Percentiles rank a stretch among this genome's conserved stretches.
phyloP scores from a whole-genome alignment of 352 stramenopile species.

The Phytophthora fragariaefolia region DNA sequence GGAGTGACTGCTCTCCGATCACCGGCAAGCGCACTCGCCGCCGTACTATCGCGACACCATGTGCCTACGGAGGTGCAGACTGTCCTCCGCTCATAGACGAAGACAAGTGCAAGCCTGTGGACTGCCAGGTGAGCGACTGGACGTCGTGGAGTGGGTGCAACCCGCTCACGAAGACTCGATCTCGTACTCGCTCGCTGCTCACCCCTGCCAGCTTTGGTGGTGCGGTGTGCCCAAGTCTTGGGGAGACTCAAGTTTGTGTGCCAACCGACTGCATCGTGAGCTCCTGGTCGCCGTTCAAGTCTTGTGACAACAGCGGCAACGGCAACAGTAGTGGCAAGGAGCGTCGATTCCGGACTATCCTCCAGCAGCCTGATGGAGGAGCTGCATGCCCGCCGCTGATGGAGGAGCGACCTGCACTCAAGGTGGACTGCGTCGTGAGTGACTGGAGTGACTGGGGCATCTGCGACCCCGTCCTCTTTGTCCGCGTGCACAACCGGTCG shows the following conservation, averaged over 20 bases:
- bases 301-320: conserved; percentile 37
- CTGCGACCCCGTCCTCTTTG: conserved; percentile 37
- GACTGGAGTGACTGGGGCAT: conserved; percentile 46
- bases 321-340: conserved; percentile 17
- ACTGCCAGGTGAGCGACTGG: conserved; percentile 59
- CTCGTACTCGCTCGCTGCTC: conserved; percentile 44
- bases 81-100: conserved; percentile 52
- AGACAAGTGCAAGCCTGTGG: conserved; percentile 45
- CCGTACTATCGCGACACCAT: conserved; percentile 34
- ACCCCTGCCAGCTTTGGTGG: conserved; percentile 42
- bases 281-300: conserved; percentile 57
- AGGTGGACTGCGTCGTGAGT: conserved; percentile 53
- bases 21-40: conserved; percentile 51
- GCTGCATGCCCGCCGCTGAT: conserved; percentile 48
- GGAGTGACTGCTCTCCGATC: conserved; percentile 43
- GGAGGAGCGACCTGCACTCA: conserved; percentile 48
- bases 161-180: conserved; percentile 41
- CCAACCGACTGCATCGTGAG: conserved; percentile 52
- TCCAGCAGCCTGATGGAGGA: conserved; percentile 52
- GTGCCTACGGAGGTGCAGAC: conserved; percentile 42
- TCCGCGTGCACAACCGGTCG: conserved; percentile 40
- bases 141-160: conserved; percentile 49
- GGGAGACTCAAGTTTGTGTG: conserved; percentile 42
- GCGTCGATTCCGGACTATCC: conserved; percentile 45
- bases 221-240: conserved; percentile 40